Evolutionary conservation across 2,329 filamentous ascomycete species (phyloP).

Genomic region (Fusarium sambucinum): DNA sequence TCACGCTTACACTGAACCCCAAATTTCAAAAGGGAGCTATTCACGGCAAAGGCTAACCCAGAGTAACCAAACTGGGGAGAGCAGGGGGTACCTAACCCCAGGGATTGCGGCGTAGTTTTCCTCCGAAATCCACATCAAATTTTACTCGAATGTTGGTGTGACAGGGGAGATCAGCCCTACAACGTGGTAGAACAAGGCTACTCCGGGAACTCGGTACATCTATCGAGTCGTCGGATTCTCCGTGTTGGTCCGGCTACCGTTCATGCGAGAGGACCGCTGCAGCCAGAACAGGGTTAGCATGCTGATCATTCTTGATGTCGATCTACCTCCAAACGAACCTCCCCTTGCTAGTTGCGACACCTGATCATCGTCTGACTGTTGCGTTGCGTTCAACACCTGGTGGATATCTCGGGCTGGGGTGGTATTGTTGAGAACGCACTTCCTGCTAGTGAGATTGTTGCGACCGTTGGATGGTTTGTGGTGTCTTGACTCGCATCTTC

Average conservation of each 20-base stretch:
- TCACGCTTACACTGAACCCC: no score
- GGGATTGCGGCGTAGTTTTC: background rate
- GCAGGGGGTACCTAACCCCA: background rate
- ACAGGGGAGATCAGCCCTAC: background rate
- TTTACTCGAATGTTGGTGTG: background rate
- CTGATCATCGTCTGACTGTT: background rate
- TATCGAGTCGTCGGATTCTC: background rate
- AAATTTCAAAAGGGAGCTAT: no score
- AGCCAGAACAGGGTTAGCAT: background rate
- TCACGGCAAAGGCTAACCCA: background rate
- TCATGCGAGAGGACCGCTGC: background rate
- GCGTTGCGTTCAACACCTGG: background rate
- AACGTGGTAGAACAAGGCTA: background rate
- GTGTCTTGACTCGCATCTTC: background rate
- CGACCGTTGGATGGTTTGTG: background rate
- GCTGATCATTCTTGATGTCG: background rate
- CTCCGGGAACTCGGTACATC: background rate
- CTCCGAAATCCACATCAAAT: background rate
- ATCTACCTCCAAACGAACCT: background rate
- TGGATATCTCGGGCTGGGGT: background rate
- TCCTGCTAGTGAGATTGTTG: background rate
- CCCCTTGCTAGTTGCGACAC: background rate
- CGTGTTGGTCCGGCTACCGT: background rate
- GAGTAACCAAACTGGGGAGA: background rate
- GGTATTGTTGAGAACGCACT: background rate